Evolutionary conservation across 2,329 filamentous ascomycete species (phyloP), one percentile per base, ranked within the genome.

Genomic region (Ophiostoma triangulosporum): DNA sequence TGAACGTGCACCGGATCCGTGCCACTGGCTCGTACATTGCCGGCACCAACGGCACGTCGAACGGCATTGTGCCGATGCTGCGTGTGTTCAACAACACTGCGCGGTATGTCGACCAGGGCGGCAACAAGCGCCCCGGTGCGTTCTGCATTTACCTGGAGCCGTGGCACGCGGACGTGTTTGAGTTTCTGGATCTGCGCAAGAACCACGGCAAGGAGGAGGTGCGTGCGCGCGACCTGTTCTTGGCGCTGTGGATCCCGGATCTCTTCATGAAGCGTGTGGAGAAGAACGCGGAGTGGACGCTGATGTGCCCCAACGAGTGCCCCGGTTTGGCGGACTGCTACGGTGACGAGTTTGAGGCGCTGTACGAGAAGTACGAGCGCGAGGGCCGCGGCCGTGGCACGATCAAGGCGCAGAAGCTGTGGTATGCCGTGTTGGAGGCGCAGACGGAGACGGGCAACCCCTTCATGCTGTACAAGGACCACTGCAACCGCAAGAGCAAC

Each of bases 231-330:
- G 93, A 98, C 69, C 78, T 98, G 51, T 98, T 98, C 81, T 88
- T 95, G 59, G 93, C 91, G 56, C 79, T 98, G 50, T 98, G 93
- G 93, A 96, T 96, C 55, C 90, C 93, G 15, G 93, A 98, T 75
- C 80, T 98, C 46, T 98, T 98, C 81, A 98, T 98, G 93, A 95
- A 95, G 78, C 89, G 93, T 68, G 91, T 98, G 54, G 89, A 98
- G 73, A 84, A 88, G 76, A 98, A 98, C 69, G 85, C 81, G 54
- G 86, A 93, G 57, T 98, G 93, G 93, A 97, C 93, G 17, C 77
- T 98, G 43, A 95, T 98, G 85, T 98, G 93, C 70, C 93, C 93
- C 59, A 94, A 94, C 64, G 93, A 98, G 71, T 93, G 88, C 65
- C 86, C 91, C 56, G 93, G 91, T 55, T 80, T 98, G 58, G 90